Base-by-base conservation (phyloP, 2,329 filamentous ascomycete genomes). In the Monosporascus sp. region DNA sequence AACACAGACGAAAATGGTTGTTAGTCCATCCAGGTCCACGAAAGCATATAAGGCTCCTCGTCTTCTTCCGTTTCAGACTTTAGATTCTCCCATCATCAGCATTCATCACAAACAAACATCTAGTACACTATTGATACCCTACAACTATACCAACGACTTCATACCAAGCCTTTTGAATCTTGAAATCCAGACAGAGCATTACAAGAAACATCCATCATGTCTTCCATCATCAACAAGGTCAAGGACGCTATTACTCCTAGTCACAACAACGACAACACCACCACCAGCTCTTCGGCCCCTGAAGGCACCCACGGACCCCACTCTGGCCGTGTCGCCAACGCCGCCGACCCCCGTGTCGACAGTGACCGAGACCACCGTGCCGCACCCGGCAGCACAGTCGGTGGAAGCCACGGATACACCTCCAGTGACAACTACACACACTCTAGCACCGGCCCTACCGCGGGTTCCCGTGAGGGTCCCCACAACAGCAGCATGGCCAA, bases 141-240 rank as follows among this genome's bases (percentile, higher is more conserved):
- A 42, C 15, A 34, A 34, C 31, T 34, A 18, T 34, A 18, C 42
- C 42, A 46, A 31, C 24, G n/a, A 46, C 42, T n/a, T 46, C 20
- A 31, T 25, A 24, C 6, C 42, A 41, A 31, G 5, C 11, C 24
- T 39, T 15, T 37, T 27, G 7, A 27, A 47, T 24, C 9, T 47
- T 18, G 15, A 17, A 9, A 18, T 22, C 18, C 46, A 17, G 15
- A 34, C 22, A 22, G 2, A 2, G 11, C 31, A 34, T 34, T 34
- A 14, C 31, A 34, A 34, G 9, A 34, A 34, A 11, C 11, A 2
- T 34, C 4, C 72, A 81, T 56, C 64, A 83, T 83, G 80, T 81
- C 80, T 68, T 69, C 70, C 60, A 70, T 83, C 63, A 68, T 82
- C 65, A 77, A 83, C 74, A 83, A 83, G 70, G 75, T 82, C 67